Evolutionary conservation across 2,329 filamentous ascomycete genomes (phyloP).

Genomic region (Colletotrichum siamense): DNA sequence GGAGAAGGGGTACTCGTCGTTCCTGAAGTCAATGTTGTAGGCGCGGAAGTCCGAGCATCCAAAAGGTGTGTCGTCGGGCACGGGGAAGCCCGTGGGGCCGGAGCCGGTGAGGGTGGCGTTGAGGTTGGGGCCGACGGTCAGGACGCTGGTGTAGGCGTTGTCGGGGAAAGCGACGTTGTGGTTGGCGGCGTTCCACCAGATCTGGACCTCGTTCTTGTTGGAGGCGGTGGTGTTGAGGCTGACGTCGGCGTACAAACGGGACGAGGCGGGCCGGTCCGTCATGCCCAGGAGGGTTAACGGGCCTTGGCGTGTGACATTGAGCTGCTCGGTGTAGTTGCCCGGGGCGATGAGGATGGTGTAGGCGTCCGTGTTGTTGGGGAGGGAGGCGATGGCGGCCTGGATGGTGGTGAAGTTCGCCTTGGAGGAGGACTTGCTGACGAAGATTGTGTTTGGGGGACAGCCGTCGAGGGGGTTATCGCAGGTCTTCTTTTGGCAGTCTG

Average conservation of each 20-base stretch:
- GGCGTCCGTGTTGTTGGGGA: conserved; percentile 44
- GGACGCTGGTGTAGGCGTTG: conserved; percentile 66
- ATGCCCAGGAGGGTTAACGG: conserved; percentile 68
- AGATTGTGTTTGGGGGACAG: conserved; percentile 45
- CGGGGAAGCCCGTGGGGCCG: conserved; percentile 65
- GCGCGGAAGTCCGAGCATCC: conserved; percentile 68
- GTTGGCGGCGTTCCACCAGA: conserved; percentile 64
- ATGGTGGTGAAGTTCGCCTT: conserved; percentile 43
- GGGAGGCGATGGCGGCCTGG: conserved; percentile 44
- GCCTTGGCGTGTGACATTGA: conserved; percentile 68
- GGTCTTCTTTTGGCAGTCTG: conserved; percentile 36
- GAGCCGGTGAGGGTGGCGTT: conserved; percentile 67
- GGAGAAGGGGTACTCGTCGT: conserved; percentile 56
- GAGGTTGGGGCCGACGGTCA: conserved; percentile 68
- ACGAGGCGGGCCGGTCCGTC: conserved; percentile 43
- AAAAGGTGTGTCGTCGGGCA: conserved; percentile 66
- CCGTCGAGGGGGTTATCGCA: conserved; percentile 33
- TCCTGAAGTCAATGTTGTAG: conserved; percentile 72
- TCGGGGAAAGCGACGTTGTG: conserved; percentile 52
- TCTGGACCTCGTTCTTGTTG: conserved; percentile 53
- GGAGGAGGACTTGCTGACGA: conserved; percentile 40
- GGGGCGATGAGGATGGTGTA: conserved; percentile 64
- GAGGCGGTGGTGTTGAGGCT: conserved; percentile 40
- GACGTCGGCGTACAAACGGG: conserved; percentile 43
- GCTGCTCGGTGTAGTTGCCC: conserved; percentile 66